Base-by-base conservation (phyloP, 768 basidiomycete genomes). In the Termitomyces sp. region DNA sequence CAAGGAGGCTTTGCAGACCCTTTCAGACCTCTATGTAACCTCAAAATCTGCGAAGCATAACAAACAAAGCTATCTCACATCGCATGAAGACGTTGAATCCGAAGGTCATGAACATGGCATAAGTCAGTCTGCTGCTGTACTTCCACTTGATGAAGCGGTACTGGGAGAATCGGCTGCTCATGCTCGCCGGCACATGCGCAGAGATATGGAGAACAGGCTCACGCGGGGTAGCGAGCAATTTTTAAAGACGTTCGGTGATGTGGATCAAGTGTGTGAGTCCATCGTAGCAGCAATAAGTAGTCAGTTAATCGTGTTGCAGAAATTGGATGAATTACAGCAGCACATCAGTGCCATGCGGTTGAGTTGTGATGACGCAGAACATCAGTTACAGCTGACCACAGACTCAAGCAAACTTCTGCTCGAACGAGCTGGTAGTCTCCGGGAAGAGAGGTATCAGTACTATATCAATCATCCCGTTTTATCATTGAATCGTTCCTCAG, bases 161-260 rank as follows among this genome's bases (percentile, higher is more conserved):
- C 73, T 81, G 3, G 82, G 82, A 35, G 88, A 88, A 58, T 78
- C 80, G 2, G 91, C 91, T 0, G 80, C 82, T 5, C 76, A 80
- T 46, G 93, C 89, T 24, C 77, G 93, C 52, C 90, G 87, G 66
- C 83, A 86, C 63, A 75, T 98, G 52, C 80, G 90, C 43, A 77
- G 86, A 58, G 94, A 98, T 67, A 83, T 96, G 67, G 94, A 98
- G 66, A 77, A 73, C 47, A 88, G 84, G 67, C 76, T 98, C 44
- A 83, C 88, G 0, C 83, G 88, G 51, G 91, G 91, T 5, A 94
- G 93, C 60, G 78, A 79, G 45, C 81, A 83, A 59, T 97, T 99
- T 67, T 67, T 98, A 53, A 78, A 80, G 26, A 93, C 90, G 0
- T 88, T 98, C 59, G 84, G 84, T 21, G 86, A 93, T 61, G 93